Conservation (phyloP, 306 rosid genomes). For the Styphnolobium japonicum region DNA sequence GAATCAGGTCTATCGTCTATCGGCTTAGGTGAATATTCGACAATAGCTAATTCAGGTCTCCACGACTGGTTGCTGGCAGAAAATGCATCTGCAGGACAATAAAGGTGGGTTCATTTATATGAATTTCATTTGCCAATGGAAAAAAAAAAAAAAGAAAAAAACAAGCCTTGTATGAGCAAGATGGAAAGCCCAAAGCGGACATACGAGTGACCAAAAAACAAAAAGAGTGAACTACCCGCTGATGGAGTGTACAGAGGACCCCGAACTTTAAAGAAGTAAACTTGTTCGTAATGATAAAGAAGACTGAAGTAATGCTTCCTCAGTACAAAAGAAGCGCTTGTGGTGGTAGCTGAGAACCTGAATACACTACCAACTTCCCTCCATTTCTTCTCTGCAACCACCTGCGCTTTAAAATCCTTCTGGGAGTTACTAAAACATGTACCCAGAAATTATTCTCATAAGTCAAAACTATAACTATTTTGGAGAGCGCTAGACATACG, state of each 20-base stretch:
- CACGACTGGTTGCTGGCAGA: conserved; percentile 50
- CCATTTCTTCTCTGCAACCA: conserved; percentile 98
- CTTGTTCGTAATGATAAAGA: conserved; percentile 89
- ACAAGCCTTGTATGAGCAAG: neutral
- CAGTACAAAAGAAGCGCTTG: conserved; percentile 91
- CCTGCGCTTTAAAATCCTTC: conserved; percentile 32
- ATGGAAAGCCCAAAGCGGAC: neutral
- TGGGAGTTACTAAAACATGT: neutral
- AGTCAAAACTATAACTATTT: neutral
- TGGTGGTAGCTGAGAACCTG: conserved; percentile 82
- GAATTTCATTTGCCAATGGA: neutral
- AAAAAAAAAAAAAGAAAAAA: neutral
- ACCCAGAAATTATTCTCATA: neutral
- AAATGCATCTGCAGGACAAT: conserved; percentile 42
- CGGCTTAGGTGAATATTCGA: conserved; percentile 64
- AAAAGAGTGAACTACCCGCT: conserved; percentile 37
- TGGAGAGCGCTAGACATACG: neutral
- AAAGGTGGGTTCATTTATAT: neutral
- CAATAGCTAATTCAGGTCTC: conserved; percentile 69
- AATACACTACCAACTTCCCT: conserved; percentile 91
- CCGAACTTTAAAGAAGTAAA: conserved; percentile 61
- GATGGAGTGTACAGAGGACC: conserved; percentile 63
- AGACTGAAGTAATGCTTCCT: conserved; percentile 80
- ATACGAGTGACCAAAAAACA: too few relatives aligned
- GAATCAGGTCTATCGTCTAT: conserved; percentile 29